These are phyloP conservation scores for Gyrodon lividus DNA, from an alignment of 768 basidiomycete species.

Conservation along the genomic window DNA sequence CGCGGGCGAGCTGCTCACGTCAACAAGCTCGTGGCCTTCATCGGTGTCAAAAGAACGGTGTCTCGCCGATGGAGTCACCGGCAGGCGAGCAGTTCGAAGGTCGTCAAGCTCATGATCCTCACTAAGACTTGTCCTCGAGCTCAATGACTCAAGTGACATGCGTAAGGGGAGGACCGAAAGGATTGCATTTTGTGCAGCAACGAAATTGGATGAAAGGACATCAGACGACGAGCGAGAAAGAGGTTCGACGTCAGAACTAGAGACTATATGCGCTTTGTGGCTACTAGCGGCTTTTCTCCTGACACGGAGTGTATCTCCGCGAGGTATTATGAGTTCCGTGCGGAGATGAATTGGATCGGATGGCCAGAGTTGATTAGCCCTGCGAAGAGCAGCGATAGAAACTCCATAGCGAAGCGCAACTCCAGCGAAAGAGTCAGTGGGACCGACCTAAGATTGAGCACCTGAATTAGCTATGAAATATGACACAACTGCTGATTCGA, in stretches of 20 bases:
- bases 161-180: constrained; percentile 27
- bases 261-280: not conserved
- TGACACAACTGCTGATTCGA: not conserved
- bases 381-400: constrained; percentile 75
- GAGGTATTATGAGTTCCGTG: constrained; percentile 75
- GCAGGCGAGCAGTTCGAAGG: constrained; percentile 2
- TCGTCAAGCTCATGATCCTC: constrained; percentile 31
- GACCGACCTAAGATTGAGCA: constrained; percentile 49
- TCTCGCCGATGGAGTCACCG: not conserved
- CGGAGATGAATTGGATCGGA: constrained; percentile 91
- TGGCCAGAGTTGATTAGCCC: constrained; percentile 91
- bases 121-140: constrained; percentile 25
- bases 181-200: constrained; percentile 20
- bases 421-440: constrained; percentile 79
- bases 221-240: constrained; percentile 5
- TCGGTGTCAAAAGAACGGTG: not conserved
- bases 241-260: not conserved
- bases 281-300: constrained; percentile 3
- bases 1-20: not conserved
- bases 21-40: constrained; percentile 17
- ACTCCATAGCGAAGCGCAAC: constrained; percentile 91
- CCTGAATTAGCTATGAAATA: not conserved
- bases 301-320: constrained; percentile 5
- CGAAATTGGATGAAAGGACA: constrained; percentile 16
- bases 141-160: constrained; percentile 30